Percentiles rank a stretch among this genome's conserved stretches.
Evolutionary conservation across 768 basidiomycete genomes (phyloP).

Genomic region (Galerina marginata): DNA sequence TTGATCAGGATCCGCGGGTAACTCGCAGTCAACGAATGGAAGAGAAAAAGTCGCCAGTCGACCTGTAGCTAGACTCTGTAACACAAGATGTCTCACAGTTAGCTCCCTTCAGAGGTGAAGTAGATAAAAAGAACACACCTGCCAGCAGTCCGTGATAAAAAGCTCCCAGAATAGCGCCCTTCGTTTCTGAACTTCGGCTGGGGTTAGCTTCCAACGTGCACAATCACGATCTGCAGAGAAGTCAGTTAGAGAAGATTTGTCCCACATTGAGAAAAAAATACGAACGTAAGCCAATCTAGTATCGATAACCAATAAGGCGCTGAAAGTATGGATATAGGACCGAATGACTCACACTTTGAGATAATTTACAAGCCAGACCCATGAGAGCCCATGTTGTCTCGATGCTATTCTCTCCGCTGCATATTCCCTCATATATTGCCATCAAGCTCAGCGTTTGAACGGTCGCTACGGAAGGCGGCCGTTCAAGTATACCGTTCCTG

Average conservation of each 20-base stretch:
- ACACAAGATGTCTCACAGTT: neutral
- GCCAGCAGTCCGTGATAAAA: conserved; percentile 78
- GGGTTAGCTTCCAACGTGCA: conserved; percentile 67
- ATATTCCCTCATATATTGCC: conserved; percentile 74
- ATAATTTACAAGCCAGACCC: conserved; percentile 67
- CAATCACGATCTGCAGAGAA: conserved; percentile 68
- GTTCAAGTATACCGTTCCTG: conserved; percentile 52
- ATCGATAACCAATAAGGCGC: neutral
- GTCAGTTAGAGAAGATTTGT: neutral
- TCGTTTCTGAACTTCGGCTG: conserved; percentile 71
- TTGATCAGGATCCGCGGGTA: conserved; percentile 65
- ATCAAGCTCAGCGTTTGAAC: conserved; percentile 71
- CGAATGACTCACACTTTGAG: conserved; percentile 63
- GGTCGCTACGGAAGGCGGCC: conserved; percentile 73
- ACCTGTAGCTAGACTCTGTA: conserved; percentile 72
- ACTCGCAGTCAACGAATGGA: conserved; percentile 74
- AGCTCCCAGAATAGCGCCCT: conserved; percentile 76
- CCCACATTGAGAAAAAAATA: conserved; percentile 18
- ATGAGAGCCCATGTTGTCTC: conserved; percentile 72
- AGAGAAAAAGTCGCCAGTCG: conserved; percentile 71
- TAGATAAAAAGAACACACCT: conserved; percentile 46
- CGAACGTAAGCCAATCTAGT: conserved; percentile 74
- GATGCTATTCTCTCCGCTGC: conserved; percentile 71
- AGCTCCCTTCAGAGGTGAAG: too few relatives aligned
- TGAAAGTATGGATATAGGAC: conserved; percentile 5